Evolutionary conservation across 306 rosid genomes (phyloP).

Genomic region (Quercus dentata): DNA sequence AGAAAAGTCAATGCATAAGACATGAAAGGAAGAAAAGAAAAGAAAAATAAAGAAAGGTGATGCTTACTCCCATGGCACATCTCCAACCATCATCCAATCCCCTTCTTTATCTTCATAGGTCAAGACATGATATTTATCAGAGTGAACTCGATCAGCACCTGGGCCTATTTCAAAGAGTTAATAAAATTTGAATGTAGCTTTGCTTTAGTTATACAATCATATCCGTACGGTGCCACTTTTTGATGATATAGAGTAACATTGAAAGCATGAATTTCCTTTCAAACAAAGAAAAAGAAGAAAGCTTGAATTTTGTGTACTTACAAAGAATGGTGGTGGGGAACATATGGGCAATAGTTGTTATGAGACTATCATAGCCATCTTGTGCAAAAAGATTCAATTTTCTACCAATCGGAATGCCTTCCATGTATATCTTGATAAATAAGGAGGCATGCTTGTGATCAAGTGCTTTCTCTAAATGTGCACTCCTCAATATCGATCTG

Average conservation of each 20-base stretch:
- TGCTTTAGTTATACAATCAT: too few species aligned
- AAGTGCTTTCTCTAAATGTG: conserved; percentile 29
- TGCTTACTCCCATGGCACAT: conserved; percentile 63
- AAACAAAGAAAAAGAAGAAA: too few species aligned
- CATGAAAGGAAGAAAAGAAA: not conserved
- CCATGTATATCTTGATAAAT: conserved; percentile 50
- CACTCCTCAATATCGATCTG: conserved; percentile 42
- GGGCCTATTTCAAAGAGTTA: conserved; percentile 26
- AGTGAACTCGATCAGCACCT: conserved; percentile 24
- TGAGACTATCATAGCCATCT: conserved; percentile 41
- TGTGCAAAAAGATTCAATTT: conserved; percentile 46
- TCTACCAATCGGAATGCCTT: conserved; percentile 55
- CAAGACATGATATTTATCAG: conserved; percentile 36
- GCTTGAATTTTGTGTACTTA: conserved; percentile 14
- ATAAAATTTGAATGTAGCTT: not conserved
- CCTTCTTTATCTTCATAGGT: conserved; percentile 58
- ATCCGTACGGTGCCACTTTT: too few species aligned
- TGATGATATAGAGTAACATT: not conserved
- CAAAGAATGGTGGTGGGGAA: conserved; percentile 44
- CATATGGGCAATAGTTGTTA: conserved; percentile 41
- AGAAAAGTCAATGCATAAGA: not conserved
- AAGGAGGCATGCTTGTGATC: conserved; percentile 28
- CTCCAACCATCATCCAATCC: conserved; percentile 65
- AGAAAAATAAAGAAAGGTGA: not conserved
- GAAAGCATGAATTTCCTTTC: not conserved